Percentiles rank a stretch among this genome's conserved stretches.
Conservation (phyloP, 495 filamentous ascomycete genomes). For the Aspergillus conjunctus region DNA sequence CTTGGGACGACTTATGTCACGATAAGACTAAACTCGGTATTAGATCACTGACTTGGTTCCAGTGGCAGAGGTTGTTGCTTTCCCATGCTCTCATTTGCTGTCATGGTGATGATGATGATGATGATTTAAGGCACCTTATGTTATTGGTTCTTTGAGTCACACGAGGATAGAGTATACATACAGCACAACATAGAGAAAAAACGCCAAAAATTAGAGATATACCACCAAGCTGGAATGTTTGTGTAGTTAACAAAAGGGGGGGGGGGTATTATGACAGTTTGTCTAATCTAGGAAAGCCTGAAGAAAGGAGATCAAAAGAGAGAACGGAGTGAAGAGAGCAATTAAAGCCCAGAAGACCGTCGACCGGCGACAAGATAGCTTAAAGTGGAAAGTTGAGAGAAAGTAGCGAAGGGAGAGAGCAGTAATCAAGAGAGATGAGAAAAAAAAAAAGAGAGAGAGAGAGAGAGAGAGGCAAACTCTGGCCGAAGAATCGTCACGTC, state of each 20-base stretch:
- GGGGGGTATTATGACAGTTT: conserved; percentile 6
- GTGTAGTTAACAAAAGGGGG: conserved; percentile 1
- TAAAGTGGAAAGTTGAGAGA: neutral
- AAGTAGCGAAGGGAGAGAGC: conserved; percentile 11
- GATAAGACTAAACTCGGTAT: too few species aligned
- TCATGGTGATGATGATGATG: too few species aligned
- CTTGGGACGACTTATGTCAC: too few species aligned
- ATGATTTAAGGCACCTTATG: too few species aligned
- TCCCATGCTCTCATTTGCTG: too few species aligned
- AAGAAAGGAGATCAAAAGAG: conserved; percentile 10
- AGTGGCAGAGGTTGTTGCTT: too few species aligned
- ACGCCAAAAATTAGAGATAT: neutral
- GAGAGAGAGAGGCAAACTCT: conserved; percentile 13
- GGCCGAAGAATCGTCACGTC: conserved; percentile 17
- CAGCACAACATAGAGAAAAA: conserved; percentile 1
- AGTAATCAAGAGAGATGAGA: conserved; percentile 11
- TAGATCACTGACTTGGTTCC: too few species aligned
- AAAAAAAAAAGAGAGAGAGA: conserved; percentile 11
- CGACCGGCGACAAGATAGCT: conserved; percentile 23
- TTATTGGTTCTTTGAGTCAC: neutral
- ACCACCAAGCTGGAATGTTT: neutral
- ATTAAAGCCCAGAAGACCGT: conserved; percentile 5
- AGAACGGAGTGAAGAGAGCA: neutral
- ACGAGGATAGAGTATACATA: neutral
- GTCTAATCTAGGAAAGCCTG: neutral